A percentile compares a stretch with the other conserved stretches of the same genome.
Conservation (phyloP, 257 asterid species). For the Solanum rostratum region DNA sequence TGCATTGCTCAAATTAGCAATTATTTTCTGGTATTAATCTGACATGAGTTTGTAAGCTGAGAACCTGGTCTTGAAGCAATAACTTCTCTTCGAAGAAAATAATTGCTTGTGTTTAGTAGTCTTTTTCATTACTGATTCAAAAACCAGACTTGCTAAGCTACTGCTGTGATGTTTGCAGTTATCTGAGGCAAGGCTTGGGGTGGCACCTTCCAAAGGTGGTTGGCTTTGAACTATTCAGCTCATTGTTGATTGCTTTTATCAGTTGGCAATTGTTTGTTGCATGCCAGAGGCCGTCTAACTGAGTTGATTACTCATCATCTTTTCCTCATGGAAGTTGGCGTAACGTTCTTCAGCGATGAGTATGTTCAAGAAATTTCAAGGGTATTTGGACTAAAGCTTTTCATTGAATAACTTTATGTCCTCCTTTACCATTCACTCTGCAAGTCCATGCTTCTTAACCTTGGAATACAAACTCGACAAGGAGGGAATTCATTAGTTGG, state of each 20-base stretch:
- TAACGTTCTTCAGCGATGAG: not conserved
- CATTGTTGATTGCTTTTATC: conserved; percentile 78
- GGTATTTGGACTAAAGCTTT: not conserved
- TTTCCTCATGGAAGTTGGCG: not conserved
- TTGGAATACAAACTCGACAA: not conserved
- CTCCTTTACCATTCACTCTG: not conserved
- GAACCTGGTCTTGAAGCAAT: not conserved
- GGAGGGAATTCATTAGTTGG: not conserved
- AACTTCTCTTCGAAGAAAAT: not conserved
- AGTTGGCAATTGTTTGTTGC: conserved; percentile 91
- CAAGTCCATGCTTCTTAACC: not conserved
- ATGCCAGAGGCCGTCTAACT: conserved; percentile 79
- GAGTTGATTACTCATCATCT: not conserved
- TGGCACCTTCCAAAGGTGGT: conserved; percentile 85
- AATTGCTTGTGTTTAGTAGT: not conserved
- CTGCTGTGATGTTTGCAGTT: conserved; percentile 35
- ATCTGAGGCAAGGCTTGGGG: conserved; percentile 69
- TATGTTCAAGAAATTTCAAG: not conserved
- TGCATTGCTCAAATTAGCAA: not conserved
- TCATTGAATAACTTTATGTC: not conserved
- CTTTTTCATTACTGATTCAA: not conserved
- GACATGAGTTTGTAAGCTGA: not conserved
- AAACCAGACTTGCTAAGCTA: not conserved
- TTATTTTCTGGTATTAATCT: not conserved
- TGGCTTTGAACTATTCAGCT: conserved; percentile 76